Evolutionary conservation across 495 filamentous ascomycete genomes (phyloP), one percentile per base, ranked within the genome.

Genomic region (Penicillium salamii): DNA sequence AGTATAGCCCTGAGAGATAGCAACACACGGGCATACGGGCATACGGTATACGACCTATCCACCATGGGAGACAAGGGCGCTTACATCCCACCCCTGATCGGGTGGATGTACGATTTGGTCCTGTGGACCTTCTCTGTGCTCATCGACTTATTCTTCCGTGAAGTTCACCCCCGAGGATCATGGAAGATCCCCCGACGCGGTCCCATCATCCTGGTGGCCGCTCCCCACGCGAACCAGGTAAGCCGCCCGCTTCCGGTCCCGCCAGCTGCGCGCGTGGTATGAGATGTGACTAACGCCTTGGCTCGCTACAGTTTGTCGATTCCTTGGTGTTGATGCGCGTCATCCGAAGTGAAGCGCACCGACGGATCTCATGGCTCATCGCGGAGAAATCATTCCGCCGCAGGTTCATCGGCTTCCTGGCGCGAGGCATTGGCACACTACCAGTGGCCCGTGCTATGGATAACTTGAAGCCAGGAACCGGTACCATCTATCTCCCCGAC

Each of bases 221-320:
- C 95, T 15, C 93, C 93, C 52, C 93, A 98, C 78, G 95, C 93
- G 38, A 98, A 98, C 66, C 93, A 98, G 82, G 89, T 91, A 76
- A 20, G 70, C 62, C 45, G 43, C 35, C 13, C 33, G 36, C 17
- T 40, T 36, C 15, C 19, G 26, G 9, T 18, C 31, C 42, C 17
- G 24, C 19, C 5, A 44, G n/a, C n/a, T n/a, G n/a, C n/a, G n/a
- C n/a, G n/a, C n/a, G n/a, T n/a, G n/a, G n/a, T n/a, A n/a, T n/a
- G n/a, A n/a, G n/a, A 24, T 29, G 45, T n/a, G 49, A 23, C 40
- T 34, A 40, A 15, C 52, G 53, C 34, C 57, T 38, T 33, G 14
- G 23, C 11, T 7, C 36, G 44, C 17, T 50, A 38, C 21, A 92
- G 84, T 99, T 99, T 57, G 90, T 97, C 56, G 93, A 99, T 59